Evolutionary conservation across 495 filamentous ascomycete species (phyloP).

Genomic region (Daldinia vernicosa): DNA sequence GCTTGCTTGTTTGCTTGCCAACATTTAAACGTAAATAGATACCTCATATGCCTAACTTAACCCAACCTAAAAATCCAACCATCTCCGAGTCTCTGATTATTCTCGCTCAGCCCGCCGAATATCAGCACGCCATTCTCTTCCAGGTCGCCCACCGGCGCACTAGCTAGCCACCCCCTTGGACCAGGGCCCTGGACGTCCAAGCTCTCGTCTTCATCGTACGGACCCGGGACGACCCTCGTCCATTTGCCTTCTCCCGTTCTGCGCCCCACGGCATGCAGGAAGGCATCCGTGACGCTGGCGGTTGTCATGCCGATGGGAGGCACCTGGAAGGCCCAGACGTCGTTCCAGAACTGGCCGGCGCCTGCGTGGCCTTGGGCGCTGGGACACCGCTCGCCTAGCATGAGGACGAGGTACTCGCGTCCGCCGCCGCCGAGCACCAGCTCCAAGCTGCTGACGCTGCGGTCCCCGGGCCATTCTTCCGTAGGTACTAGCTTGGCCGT

Average conservation of each 20-base stretch:
- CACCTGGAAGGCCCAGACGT: constrained; percentile 80
- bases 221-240: constrained; percentile 53
- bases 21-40: neutral
- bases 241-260: constrained; percentile 63
- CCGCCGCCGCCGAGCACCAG: constrained; percentile 61
- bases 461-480: constrained; percentile 52
- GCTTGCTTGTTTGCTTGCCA: neutral
- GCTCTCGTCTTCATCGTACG: constrained; percentile 57
- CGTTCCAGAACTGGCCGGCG: constrained; percentile 72
- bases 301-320: constrained; percentile 58
- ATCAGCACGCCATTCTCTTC: constrained; percentile 61
- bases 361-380: constrained; percentile 69
- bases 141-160: constrained; percentile 56
- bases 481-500: constrained; percentile 39
- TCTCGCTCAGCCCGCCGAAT: constrained; percentile 60
- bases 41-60: constrained; percentile 26
- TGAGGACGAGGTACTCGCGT: constrained; percentile 67
- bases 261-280: constrained; percentile 61
- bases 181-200: constrained; percentile 52
- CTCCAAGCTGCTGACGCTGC: constrained; percentile 58
- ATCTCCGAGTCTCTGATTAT: constrained; percentile 57
- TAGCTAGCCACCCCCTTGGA: constrained; percentile 59
- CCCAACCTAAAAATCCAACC: constrained; percentile 64
- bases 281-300: constrained; percentile 62
- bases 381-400: constrained; percentile 74